Conservation (phyloP, 805 yeast genomes). For the Saturnispora besseyi region DNA sequence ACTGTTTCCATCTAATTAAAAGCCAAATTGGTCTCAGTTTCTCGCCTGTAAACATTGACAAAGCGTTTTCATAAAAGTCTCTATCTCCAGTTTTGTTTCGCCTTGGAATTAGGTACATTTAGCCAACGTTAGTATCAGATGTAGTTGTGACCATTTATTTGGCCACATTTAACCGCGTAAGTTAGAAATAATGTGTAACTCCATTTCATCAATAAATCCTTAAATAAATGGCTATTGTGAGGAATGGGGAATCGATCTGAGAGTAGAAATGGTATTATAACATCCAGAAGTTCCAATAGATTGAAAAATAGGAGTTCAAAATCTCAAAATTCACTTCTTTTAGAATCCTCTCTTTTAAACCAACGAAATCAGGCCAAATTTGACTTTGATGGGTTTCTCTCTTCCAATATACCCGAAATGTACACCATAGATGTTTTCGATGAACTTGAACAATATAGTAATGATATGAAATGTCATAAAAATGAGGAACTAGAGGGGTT, state of each 20-base stretch:
- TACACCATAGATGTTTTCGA: constrained; percentile 16
- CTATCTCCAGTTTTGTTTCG: neutral
- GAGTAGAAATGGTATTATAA: neutral
- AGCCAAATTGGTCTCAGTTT: neutral
- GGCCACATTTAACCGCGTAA: neutral
- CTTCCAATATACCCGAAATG: constrained; percentile 20
- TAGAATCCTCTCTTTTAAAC: constrained; percentile 2
- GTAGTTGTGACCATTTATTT: neutral
- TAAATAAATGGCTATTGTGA: neutral
- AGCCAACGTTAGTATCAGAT: neutral
- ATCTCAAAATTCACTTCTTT: neutral
- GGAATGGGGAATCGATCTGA: neutral
- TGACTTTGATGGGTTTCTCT: constrained; percentile 29
- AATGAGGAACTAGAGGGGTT: constrained; percentile 15
- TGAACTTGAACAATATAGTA: neutral
- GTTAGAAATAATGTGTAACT: neutral
- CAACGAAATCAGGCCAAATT: constrained; percentile 15
- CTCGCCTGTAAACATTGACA: neutral
- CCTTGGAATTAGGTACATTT: neutral
- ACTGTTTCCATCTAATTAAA: constrained; percentile 15
- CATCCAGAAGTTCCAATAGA: neutral
- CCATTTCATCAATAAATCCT: neutral
- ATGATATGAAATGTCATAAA: constrained; percentile 9
- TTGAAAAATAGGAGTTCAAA: neutral
- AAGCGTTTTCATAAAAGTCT: neutral